phyloP scores from a whole-genome alignment of 139 green algal genomes.

The Trebouxia sp. region DNA sequence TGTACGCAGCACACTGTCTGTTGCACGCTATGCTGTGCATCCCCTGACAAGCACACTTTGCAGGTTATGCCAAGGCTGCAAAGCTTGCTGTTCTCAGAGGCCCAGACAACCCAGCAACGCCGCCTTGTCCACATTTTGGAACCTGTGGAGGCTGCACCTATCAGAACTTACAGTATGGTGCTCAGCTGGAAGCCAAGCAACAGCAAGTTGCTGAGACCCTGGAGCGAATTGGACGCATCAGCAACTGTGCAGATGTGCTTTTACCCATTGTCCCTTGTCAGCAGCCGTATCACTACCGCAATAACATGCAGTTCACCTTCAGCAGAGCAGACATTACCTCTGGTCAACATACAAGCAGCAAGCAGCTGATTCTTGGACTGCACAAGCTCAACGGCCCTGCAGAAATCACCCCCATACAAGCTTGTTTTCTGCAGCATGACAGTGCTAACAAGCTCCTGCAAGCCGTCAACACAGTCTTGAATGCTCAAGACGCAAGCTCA shows the following conservation, averaged over 20 bases:
- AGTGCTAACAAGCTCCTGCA: slow-evolving; percentile 36
- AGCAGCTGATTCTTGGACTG: slow-evolving; percentile 37
- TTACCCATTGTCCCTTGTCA: slow-evolving; percentile 47
- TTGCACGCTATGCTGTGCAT: slow-evolving; percentile 29
- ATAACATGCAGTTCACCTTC: slow-evolving; percentile 78
- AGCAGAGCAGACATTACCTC: background rate
- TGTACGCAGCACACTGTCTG: background rate
- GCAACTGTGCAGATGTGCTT: slow-evolving; percentile 37
- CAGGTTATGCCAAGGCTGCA: slow-evolving; percentile 49
- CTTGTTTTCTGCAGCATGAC: slow-evolving; percentile 40
- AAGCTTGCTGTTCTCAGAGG: slow-evolving; percentile 60
- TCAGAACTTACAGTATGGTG: slow-evolving; percentile 75
- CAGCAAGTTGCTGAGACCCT: slow-evolving; percentile 71
- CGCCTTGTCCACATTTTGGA: slow-evolving; percentile 70
- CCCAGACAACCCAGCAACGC: slow-evolving; percentile 40
- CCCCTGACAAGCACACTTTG: background rate
- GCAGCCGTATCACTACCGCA: slow-evolving; percentile 68
- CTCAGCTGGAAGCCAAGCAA: slow-evolving; percentile 76
- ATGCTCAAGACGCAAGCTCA: background rate
- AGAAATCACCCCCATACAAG: slow-evolving; percentile 48
- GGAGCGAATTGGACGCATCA: slow-evolving; percentile 59
- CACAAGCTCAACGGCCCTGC: slow-evolving; percentile 33
- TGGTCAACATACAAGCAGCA: background rate
- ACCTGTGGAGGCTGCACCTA: slow-evolving; percentile 83
- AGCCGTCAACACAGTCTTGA: too few relatives aligned